Evolutionary conservation across 2,329 filamentous ascomycete species (phyloP).

Genomic region (Scytalidium lignicola): DNA sequence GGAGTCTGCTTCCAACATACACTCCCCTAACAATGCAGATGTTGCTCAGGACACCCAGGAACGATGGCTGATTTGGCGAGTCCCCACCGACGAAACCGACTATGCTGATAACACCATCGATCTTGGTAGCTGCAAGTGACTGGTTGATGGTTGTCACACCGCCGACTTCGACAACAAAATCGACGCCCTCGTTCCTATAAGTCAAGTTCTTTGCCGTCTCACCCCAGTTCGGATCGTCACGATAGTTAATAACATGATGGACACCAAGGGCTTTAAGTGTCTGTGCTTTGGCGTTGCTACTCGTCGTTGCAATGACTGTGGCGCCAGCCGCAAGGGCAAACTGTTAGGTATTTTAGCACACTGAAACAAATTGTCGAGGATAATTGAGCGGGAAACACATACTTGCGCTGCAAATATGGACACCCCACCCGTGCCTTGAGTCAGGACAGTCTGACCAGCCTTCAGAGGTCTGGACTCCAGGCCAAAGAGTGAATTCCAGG

Average conservation of each 20-base stretch:
- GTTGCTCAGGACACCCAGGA: too few species aligned
- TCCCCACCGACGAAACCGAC: too few species aligned
- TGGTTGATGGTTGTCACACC: slow-evolving; percentile 28
- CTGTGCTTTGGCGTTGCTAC: slow-evolving; percentile 40
- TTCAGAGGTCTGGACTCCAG: slow-evolving; percentile 28
- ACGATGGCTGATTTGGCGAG: too few species aligned
- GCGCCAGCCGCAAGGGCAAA: slow-evolving; percentile 1
- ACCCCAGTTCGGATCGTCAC: slow-evolving; percentile 44
- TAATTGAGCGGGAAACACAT: too few species aligned
- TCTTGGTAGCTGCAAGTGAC: too few species aligned
- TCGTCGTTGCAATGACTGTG: slow-evolving; percentile 45
- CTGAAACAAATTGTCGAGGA: too few species aligned
- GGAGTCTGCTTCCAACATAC: slow-evolving; percentile 15
- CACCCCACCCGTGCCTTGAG: slow-evolving; percentile 33
- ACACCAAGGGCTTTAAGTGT: slow-evolving; percentile 41
- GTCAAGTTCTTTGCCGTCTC: slow-evolving; percentile 33
- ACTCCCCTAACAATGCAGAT: slow-evolving; percentile 9
- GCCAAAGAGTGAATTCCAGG: slow-evolving; percentile 43
- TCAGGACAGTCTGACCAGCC: slow-evolving; percentile 33
- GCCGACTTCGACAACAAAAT: slow-evolving; percentile 49
- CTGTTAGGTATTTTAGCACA: too few species aligned
- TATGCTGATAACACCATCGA: too few species aligned
- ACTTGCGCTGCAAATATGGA: background rate
- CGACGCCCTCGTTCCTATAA: slow-evolving; percentile 35
- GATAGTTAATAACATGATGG: slow-evolving; percentile 47